Evolutionary conservation across 2,329 filamentous ascomycete genomes (phyloP), one percentile per base, ranked within the genome.

Genomic region (Curvularia verruculosa): DNA sequence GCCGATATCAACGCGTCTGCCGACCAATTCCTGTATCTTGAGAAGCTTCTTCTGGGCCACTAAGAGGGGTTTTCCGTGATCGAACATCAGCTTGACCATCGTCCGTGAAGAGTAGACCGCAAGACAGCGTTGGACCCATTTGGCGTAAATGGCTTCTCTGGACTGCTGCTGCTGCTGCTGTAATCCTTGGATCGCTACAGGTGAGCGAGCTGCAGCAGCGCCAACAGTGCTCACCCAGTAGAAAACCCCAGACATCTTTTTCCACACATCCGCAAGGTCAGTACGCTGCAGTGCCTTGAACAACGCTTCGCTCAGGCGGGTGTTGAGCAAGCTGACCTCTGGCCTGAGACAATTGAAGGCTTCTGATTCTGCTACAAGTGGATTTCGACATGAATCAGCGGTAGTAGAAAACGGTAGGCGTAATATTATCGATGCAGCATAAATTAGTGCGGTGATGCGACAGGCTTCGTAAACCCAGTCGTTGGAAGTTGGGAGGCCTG

Each of bases 391-490:
- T 1, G 65, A 60, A n/a, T 70, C 56, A 24, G 71, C 68, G 37
- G 71, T 66, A 9, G 60, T 44, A 10, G 71, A 75, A 18, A 77
- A 70, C 2, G 71, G 69, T 1, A 69, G 39, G 7, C 61, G 61
- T 47, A 60, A 50, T 15, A 68, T 59, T 40, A 77, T 68, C 6
- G 75, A 69, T 1, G 65, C 59, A 5, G 69, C 59, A 57, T 74
- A 74, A 23, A 77, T 74, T 9, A 75, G 52, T 19, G 71, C 64
- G 10, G 73, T 59, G 31, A 77, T 65, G 18, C 75, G 73, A 45
- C 69, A 72, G 9, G 73, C 58, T 50, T 77, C 75, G 49, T 74
- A 76, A 6, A 75, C 47, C 65, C 66, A 74, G 49, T 75, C 71
- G 15, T 65, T 61, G 3, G 64, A 64, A 1, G 59, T 64, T 8